These are phyloP conservation scores for Apiotrichum veenhuisii DNA, from an alignment of 1,284 basidiomycete genomes.

Conservation along the genomic window DNA sequence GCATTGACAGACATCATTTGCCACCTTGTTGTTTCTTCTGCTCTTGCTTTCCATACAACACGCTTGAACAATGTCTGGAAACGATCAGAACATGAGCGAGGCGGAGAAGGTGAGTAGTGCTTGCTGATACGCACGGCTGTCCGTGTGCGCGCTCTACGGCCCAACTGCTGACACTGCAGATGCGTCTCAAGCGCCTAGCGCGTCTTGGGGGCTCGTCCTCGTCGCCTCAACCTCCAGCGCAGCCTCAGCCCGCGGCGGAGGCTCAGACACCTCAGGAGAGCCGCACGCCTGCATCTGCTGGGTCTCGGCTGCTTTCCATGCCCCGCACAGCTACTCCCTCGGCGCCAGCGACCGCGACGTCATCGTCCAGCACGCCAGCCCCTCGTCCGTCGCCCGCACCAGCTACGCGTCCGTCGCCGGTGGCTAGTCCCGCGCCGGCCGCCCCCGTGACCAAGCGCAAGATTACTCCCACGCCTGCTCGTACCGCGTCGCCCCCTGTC, in stretches of 20 bases:
- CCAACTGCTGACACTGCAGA: constrained; percentile 54
- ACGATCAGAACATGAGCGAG: constrained; percentile 30
- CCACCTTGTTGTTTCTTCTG: not conserved
- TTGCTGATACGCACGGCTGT: too few species aligned
- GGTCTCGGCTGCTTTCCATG: constrained; percentile 8
- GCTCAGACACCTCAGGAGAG: constrained; percentile 11
- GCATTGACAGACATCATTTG: not conserved
- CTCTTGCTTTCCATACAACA: not conserved
- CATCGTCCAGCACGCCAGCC: constrained; percentile 13
- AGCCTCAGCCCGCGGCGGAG: not conserved
- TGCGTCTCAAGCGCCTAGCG: constrained; percentile 79
- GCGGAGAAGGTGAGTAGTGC: constrained; percentile 41
- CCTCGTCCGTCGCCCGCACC: not conserved
- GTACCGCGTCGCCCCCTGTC: not conserved
- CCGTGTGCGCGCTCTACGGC: not conserved
- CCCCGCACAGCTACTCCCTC: constrained; percentile 23
- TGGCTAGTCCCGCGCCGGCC: not conserved
- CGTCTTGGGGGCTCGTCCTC: constrained; percentile 58
- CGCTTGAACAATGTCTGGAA: constrained; percentile 25
- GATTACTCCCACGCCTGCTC: not conserved
- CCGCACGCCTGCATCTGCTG: constrained; percentile 5
- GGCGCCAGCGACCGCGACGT: constrained; percentile 39
- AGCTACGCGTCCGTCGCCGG: not conserved
- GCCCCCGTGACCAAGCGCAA: not conserved
- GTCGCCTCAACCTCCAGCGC: not conserved